Base-by-base conservation (phyloP, 768 basidiomycete genomes). In the Naganishia antarctica region DNA sequence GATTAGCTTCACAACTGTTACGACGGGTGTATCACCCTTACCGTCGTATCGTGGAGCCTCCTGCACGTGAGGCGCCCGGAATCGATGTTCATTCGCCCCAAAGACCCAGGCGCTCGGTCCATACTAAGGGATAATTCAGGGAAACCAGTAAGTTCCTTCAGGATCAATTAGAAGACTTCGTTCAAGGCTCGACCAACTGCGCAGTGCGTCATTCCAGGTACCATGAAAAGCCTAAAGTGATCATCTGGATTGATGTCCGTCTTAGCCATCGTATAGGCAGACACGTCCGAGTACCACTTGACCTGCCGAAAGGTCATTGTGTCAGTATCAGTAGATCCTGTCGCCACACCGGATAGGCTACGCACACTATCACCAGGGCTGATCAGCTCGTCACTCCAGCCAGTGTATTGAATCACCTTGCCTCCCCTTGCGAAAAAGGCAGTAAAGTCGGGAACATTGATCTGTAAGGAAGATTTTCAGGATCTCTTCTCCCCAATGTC, bases 171-270 rank as follows among this genome's bases (percentile, higher is more conserved):
- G 15, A 15, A 37, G 34, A 16, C 37, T 16, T 7, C 37, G 37
- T 16, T 40, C 37, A 21, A 18, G 43, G n/a, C 23, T 6, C 28
- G 29, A 32, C 50, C 13, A 32, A 51, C 50, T 6, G 50, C 50
- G 31, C 29, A 51, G 32, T 51, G 50, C n/a, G 50, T 51, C 50
- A 51, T 51, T 21, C 50, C 50, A 51, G 50, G 50, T 4, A 51
- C 50, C 50, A 51, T 51, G 31, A 51, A 51, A 18, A 51, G 50
- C 18, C 32, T 31, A 23, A 51, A 51, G 15, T 51, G 29, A 15
- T 51, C 26, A 26, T 51, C 50, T 1, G 50, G 15, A 18, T 51
- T 21, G 50, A 51, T 32, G 31, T 51, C 50, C 8, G 50, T 51
- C 8, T 51, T 11, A 16, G 48, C 48, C 5, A 34, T 31, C 18